Base-by-base conservation (phyloP, 768 basidiomycete genomes). In the Suillus subluteus region DNA sequence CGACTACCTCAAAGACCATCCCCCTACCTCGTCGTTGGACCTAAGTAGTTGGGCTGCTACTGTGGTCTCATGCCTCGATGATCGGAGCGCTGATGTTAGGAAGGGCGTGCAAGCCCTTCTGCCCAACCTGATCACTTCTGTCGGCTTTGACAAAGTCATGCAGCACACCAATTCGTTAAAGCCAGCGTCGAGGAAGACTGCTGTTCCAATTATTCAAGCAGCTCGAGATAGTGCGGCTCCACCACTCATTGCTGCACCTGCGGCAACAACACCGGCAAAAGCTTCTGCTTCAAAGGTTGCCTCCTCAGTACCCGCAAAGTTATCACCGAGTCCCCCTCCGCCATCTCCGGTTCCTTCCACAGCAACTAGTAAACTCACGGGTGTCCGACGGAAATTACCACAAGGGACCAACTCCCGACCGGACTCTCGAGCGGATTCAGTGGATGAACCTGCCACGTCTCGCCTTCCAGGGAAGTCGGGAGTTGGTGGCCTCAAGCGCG, bases 11-110 rank as follows among this genome's bases (percentile, higher is more conserved):
- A 91, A 88, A 69, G 87, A 86, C 41, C 85, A 89, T 55, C 83
- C 86, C 30, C 80, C 87, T 2, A 66, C 83, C 5, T 67, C 86
- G 2, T 73, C 82, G 11, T 75, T 91, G 21, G 97, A 99, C 73
- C 80, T 99, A 18, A 84, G 84, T 50, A 79, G 83, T 43, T 90
- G 95, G 85, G 86, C 85, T 9, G 73, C 83, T 9, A 82, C 87
- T 1, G 77, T 93, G 35, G 85, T 99, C 21, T 76, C 84, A 3
- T 95, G 88, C 67, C 84, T 99, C 41, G 98, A 99, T 73, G 98
- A 99, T 76, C 88, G 95, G 38, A 97, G 81, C 72, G 85, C 85
- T 13, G 98, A 99, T 74, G 93, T 99, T 26, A 88, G 98, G 65
- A 99, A 99, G 78, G 90, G 88, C 16, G 95, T 96, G 6, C 91